Evolutionary conservation across 2,329 filamentous ascomycete genomes (phyloP), one percentile per base, ranked within the genome.

Genomic region (Albophoma yamanashiensis): DNA sequence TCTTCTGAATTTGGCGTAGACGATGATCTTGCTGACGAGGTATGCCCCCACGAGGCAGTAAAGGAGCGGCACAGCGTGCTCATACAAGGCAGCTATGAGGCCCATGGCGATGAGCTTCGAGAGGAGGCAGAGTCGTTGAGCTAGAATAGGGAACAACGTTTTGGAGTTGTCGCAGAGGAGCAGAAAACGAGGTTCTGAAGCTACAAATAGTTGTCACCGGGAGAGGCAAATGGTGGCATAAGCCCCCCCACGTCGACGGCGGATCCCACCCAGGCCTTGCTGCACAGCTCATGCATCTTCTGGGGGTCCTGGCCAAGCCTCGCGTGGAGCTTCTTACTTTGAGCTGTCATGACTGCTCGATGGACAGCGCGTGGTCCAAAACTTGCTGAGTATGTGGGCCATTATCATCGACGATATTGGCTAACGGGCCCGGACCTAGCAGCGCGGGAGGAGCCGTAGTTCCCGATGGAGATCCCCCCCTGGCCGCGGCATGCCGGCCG

Each of bases 1-100:
- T 4, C 59, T 57, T 4, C 68, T 61, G 36, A 71, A 45, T 45
- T 63, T 66, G 11, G 34, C 22, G 27, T 62, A 65, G 27, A 31
- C 45, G 34, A 36, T 14, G 34, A 62, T 38, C 11, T 56, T 57
- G 11, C 58, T 55, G 31, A 59, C 25, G 36, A 62, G 7, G 22
- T 55, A 38, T 20, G 61, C 17, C n/a, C 25, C 15, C 39, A 62
- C 15, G 47, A 60, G n/a, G 34, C 55, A 12, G 39, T 34, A 47
- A n/a, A 52, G 39, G n/a, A 45, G 34, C 25, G 56, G 56, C 56
- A 45, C 39, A 11, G 39, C n/a, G 20, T 55, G 53, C 20, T n/a
- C 40, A 17, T 25, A 40, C 25, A 57, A 11, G 27, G n/a, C 40
- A 25, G 56, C 56, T 3, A 42, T n/a, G 34, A 56, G 8, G 7